Evolutionary conservation across 495 filamentous ascomycete genomes (phyloP).

Genomic region (Cetradonia linearis): DNA sequence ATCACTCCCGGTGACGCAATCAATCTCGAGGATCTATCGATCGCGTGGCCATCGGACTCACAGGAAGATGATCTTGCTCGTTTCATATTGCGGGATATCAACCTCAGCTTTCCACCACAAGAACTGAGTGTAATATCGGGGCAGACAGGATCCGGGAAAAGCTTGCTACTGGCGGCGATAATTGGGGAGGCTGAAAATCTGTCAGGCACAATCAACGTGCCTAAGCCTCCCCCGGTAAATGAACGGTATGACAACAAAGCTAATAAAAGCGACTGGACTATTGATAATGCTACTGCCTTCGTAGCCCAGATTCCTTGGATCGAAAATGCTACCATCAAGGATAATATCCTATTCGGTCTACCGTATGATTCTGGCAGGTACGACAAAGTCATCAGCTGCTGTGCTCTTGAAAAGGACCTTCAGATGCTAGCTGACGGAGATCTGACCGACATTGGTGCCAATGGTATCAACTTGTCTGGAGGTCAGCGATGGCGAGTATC

Average conservation of each 20-base stretch:
- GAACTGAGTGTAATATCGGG: conserved; percentile 57
- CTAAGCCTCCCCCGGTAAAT: conserved; percentile 28
- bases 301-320: conserved; percentile 82
- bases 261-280: conserved; percentile 57
- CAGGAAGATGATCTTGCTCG: conserved; percentile 37
- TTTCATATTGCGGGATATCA: conserved; percentile 53
- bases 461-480: conserved; percentile 76
- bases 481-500: conserved; percentile 77
- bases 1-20: conserved; percentile 49
- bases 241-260: conserved; percentile 45
- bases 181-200: conserved; percentile 50
- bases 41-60: conserved; percentile 59
- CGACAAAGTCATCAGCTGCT: conserved; percentile 52
- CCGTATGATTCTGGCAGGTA: conserved; percentile 58
- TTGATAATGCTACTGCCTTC: conserved; percentile 58
- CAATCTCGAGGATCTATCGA: conserved; percentile 54
- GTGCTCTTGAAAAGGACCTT: conserved; percentile 63
- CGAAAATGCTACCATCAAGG: conserved; percentile 66
- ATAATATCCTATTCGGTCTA: conserved; percentile 65
- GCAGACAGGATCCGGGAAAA: conserved; percentile 54
- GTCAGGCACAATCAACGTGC: conserved; percentile 39
- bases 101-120: conserved; percentile 52
- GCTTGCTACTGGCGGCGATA: conserved; percentile 49
- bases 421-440: conserved; percentile 66
- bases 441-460: conserved; percentile 67